These are phyloP conservation scores for Globisporangium rhizosaccharum DNA, from an alignment of 352 stramenopile genomes.

Conservation along the genomic window DNA sequence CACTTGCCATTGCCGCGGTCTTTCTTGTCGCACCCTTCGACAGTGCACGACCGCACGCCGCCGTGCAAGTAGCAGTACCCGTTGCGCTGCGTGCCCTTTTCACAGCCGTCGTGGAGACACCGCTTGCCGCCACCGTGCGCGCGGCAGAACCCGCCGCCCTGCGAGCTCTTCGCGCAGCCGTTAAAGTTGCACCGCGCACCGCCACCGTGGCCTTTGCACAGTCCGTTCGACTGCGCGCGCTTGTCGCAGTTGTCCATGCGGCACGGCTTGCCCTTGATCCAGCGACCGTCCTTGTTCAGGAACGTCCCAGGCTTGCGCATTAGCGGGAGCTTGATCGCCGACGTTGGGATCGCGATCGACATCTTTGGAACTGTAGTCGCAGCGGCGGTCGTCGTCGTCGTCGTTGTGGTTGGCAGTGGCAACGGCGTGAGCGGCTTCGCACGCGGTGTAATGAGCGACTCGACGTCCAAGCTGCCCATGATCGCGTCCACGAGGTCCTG, in stretches of 20 bases:
- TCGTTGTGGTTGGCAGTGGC: background rate
- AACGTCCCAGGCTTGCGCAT: constrained; percentile 77
- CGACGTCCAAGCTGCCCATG: constrained; percentile 63
- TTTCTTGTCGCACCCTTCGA: constrained; percentile 74
- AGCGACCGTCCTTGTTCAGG: constrained; percentile 84
- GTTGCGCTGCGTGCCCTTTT: constrained; percentile 77
- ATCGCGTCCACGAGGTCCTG: constrained; percentile 76
- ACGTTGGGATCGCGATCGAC: constrained; percentile 22
- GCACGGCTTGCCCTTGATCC: constrained; percentile 85
- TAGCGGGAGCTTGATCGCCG: constrained; percentile 25
- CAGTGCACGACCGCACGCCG: constrained; percentile 61
- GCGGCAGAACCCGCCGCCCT: constrained; percentile 69
- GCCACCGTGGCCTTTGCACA: constrained; percentile 79
- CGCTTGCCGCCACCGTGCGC: constrained; percentile 79
- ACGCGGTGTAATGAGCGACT: constrained; percentile 22
- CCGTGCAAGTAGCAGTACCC: constrained; percentile 80
- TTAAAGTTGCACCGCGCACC: constrained; percentile 68
- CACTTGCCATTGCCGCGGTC: constrained; percentile 83
- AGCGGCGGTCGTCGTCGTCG: constrained; percentile 7
- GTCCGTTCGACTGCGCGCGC: constrained; percentile 69
- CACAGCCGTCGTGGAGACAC: constrained; percentile 63
- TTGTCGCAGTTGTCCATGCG: constrained; percentile 69
- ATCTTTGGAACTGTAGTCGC: constrained; percentile 24
- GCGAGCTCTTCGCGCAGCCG: constrained; percentile 72
- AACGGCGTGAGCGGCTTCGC: constrained; percentile 10